Evolutionary conservation across 2,329 filamentous ascomycete species (phyloP).

Genomic region (Aspergillus sp.): DNA sequence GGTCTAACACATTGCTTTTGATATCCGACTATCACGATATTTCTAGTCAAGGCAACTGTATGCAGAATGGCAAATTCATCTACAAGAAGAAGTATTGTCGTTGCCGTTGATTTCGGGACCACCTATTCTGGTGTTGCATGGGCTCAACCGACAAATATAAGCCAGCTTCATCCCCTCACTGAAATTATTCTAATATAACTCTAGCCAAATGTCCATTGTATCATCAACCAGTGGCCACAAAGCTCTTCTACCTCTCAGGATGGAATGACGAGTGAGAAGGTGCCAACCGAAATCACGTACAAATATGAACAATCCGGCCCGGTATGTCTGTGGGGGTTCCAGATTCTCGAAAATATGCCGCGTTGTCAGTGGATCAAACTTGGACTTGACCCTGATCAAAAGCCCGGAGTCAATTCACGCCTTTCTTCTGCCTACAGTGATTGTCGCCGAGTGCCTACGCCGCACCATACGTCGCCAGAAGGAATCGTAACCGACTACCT

Average conservation of each 20-base stretch:
- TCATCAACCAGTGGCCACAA: slow-evolving; percentile 16
- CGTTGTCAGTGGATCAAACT: slow-evolving; percentile 20
- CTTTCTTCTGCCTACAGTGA: slow-evolving; percentile 7
- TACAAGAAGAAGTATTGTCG: slow-evolving; percentile 5
- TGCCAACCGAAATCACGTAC: slow-evolving; percentile 14
- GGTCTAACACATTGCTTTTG: no score
- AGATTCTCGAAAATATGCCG: slow-evolving; percentile 12
- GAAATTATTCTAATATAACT: background rate
- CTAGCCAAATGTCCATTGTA: slow-evolving; percentile 11
- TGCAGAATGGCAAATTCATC: background rate
- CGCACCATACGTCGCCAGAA: slow-evolving; percentile 5
- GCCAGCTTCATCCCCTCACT: background rate
- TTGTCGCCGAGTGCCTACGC: slow-evolving; percentile 3
- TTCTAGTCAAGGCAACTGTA: background rate
- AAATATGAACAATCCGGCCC: slow-evolving; percentile 1
- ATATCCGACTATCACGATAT: no score
- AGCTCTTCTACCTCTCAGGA: slow-evolving; percentile 1
- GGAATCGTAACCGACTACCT: slow-evolving; percentile 12
- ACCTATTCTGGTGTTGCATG: slow-evolving; percentile 18
- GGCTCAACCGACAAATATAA: slow-evolving; percentile 15
- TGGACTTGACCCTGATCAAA: slow-evolving; percentile 8
- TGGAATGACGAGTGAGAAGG: slow-evolving; percentile 18
- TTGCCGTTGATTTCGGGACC: slow-evolving; percentile 20
- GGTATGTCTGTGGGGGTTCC: slow-evolving; percentile 13
- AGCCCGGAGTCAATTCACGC: slow-evolving; percentile 3